Conservation (phyloP, 177 flowering plant species). For the Vitis hybrid region DNA sequence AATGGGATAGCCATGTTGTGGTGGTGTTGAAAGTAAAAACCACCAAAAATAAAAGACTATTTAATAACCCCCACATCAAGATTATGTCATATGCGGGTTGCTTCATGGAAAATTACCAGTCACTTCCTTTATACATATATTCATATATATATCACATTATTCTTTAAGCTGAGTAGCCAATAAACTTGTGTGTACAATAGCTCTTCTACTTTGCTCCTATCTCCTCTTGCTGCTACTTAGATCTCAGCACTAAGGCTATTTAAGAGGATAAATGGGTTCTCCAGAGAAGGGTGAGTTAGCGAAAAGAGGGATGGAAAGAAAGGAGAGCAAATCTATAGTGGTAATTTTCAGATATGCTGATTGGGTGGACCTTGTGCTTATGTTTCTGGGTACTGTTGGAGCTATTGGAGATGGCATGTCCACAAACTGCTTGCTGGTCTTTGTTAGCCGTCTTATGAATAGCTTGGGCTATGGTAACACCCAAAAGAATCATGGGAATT, state of each 20-base stretch:
- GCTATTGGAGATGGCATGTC: slow-evolving; percentile 96
- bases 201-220: not conserved
- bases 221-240: not conserved
- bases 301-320: slow-evolving; percentile 18
- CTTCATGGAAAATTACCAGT: slow-evolving; percentile 20
- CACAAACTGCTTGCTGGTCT: slow-evolving; percentile 67
- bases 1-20: slow-evolving; percentile 18
- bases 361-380: slow-evolving; percentile 63
- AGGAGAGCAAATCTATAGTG: slow-evolving; percentile 25
- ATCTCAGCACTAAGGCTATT: not conserved
- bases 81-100: slow-evolving; percentile 6
- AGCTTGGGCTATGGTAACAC: slow-evolving; percentile 68
- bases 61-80: slow-evolving; percentile 15
- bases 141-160: not conserved
- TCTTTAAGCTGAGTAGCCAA: not conserved
- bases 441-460: slow-evolving; percentile 74
- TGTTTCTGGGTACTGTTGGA: slow-evolving; percentile 81
- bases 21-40: slow-evolving; percentile 23
- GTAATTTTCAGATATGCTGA: slow-evolving; percentile 78
- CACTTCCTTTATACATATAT: not conserved
- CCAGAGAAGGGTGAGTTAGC: slow-evolving; percentile 15
- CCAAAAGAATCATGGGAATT: slow-evolving; percentile 37
- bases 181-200: not conserved
- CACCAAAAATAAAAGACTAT: slow-evolving; percentile 9
- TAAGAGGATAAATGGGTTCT: slow-evolving; percentile 26